Percentiles rank a stretch among this genome's conserved stretches.
Conservation (phyloP, 768 basidiomycete species). For the Tephrocybe sp. region DNA sequence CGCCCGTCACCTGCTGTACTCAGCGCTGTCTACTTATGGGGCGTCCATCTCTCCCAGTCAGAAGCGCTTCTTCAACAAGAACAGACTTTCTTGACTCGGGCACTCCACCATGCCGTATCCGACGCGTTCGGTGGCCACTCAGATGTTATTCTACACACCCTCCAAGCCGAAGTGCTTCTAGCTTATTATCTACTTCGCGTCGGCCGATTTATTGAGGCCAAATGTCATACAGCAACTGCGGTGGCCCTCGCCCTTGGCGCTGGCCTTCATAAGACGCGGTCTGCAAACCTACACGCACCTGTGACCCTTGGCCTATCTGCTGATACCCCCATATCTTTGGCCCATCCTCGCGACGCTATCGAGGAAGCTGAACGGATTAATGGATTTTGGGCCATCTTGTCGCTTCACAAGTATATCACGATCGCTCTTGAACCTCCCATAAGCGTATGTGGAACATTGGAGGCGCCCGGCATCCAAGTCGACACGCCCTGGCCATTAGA, state of each 20-base stretch:
- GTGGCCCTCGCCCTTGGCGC: conserved; percentile 46
- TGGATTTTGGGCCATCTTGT: conserved; percentile 62
- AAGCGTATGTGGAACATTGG: conserved; percentile 53
- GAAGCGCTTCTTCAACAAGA: conserved; percentile 41
- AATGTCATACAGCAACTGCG: conserved; percentile 52
- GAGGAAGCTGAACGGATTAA: conserved; percentile 68
- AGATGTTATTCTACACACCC: conserved; percentile 45
- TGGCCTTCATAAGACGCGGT: conserved; percentile 46
- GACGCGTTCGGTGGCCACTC: conserved; percentile 48
- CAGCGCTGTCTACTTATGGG: conserved; percentile 51
- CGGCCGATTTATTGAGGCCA: conserved; percentile 59
- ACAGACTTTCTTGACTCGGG: conserved; percentile 44
- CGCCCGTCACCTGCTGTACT: conserved; percentile 49
- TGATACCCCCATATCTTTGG: conserved; percentile 40
- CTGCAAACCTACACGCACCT: conserved; percentile 33
- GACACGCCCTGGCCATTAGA: conserved; percentile 55
- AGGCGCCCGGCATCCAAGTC: conserved; percentile 47
- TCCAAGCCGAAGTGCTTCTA: conserved; percentile 65
- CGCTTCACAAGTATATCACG: conserved; percentile 55
- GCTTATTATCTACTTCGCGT: conserved; percentile 62
- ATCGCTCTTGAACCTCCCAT: conserved; percentile 51
- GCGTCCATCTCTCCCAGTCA: conserved; percentile 45
- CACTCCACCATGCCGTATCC: conserved; percentile 44
- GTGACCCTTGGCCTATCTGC: conserved; percentile 36
- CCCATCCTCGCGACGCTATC: conserved; percentile 39